Base-by-base conservation (phyloP, 495 filamentous ascomycete genomes). In the Daldinia decipiens region DNA sequence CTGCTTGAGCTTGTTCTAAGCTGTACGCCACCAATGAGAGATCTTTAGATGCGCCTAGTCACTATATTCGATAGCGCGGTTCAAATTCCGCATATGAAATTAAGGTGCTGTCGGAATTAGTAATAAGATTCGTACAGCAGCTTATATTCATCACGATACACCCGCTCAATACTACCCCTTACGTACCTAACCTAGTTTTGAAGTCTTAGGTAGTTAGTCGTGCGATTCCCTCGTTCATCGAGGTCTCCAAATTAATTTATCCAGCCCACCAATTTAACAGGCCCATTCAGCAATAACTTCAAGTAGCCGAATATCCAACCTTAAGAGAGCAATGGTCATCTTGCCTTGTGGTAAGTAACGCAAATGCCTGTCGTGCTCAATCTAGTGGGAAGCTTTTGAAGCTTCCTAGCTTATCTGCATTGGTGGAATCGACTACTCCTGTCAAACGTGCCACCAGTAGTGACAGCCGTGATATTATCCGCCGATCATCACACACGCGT, bases 21-120 rank as follows among this genome's bases (percentile, higher is more conserved):
- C 24, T 27, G 27, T 29, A 29, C 67, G 26, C 52, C 36, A 71
- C 59, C 59, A 72, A 63, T 59, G 52, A 58, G 59, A 59, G 53
- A 59, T 55, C 39, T 53, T 5, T 27, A 15, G 50, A 53, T 31
- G 5, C 27, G 50, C 24, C 13, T 13, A 2, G 24, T n/a, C 9
- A 53, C 24, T 31, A 13, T 53, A 13, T 31, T 29, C 21, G 12
- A 17, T 56, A 56, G 27, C 7, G 19, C 15, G n/a, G 31, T 17
- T 56, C 8, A 13, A 56, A 21, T 32, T 19, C 3, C 50, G 8
- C 40, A 43, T 54, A 27, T 36, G 0, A 34, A 34, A 36, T 24
- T 21, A 17, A 29, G 8, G 19, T 53, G 12, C 17, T 17, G 38
- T 36, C 31, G 13, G 8, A 39, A 39, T 31, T 36, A 27, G 54